Base-by-base conservation (phyloP, 2,329 filamentous ascomycete species). In the Diaporthe longicolla region DNA sequence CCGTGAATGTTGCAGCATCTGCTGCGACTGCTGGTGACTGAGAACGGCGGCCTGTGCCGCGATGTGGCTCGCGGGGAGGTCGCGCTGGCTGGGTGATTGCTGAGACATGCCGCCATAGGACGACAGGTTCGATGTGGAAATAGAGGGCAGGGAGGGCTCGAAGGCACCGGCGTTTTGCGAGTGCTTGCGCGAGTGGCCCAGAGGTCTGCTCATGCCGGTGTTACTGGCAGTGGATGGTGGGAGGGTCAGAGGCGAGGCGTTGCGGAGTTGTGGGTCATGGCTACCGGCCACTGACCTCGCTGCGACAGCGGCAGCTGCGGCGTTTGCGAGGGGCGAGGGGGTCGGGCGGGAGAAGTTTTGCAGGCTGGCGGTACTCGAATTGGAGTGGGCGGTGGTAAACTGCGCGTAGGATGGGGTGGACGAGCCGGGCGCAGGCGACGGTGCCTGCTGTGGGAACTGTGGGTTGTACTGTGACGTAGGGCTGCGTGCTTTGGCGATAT, bases 1-100 rank as follows among this genome's bases (percentile, higher is more conserved):
- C 26, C 94, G 87, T 74, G 82, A 85, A 78, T 89, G 88, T 59
- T 82, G 76, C 55, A 77, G 77, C 70, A 78, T 75, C 80, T 90
- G 89, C 69, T 89, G 83, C 58, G 89, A 84, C 74, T 82, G 83
- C 76, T 81, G 77, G 79, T 92, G 89, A 45, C 90, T 89, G 85
- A 94, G 91, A 79, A 93, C 91, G 72, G 94, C 94, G 13, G 93
- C 91, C 82, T 95, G 93, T 24, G 93, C 93, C 52, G 94, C 94
- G 76, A 95, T 94, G 82, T 94, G 92, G 82, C 93, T 94, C n/a
- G 93, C 91, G 1, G 88, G 88, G 75, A 90, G 82, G 35, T 85
- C 81, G 50, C 81, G 80, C 57, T 79, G 81, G 55, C 79, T 79
- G 57, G 83, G 84, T 83, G 82, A 91, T 79, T 82, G 80, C 70